A percentile compares a stretch with the other conserved stretches of the same genome.
Conservation (phyloP, 768 basidiomycete species). For the Mycena haematopus region DNA sequence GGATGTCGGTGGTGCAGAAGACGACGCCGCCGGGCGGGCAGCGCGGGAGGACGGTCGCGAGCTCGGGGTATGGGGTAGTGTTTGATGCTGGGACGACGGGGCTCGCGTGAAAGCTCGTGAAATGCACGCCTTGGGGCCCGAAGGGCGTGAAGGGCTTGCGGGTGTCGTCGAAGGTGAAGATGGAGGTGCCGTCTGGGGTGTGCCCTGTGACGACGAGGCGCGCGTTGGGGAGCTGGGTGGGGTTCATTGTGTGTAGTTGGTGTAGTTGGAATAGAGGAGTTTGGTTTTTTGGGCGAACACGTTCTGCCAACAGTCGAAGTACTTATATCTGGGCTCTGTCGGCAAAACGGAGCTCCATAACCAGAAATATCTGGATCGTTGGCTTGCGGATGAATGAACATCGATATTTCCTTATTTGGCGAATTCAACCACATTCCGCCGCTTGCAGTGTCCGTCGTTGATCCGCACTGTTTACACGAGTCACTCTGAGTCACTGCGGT, state of each 20-base stretch:
- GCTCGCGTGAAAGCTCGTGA: slow-evolving; percentile 22
- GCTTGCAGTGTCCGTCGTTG: too few species aligned
- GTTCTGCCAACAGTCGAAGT: too few species aligned
- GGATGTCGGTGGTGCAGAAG: slow-evolving; percentile 18
- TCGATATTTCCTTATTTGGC: too few species aligned
- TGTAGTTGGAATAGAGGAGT: neutral
- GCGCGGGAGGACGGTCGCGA: slow-evolving; percentile 11
- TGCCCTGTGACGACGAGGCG: slow-evolving; percentile 15
- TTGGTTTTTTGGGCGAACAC: too few species aligned
- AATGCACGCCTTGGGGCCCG: neutral
- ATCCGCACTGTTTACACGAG: too few species aligned
- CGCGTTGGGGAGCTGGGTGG: slow-evolving; percentile 11
- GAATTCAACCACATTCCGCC: too few species aligned
- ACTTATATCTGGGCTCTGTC: too few species aligned
- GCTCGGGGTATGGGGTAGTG: slow-evolving; percentile 19
- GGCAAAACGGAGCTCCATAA: too few species aligned
- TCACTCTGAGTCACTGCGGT: too few species aligned
- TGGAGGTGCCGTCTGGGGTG: slow-evolving; percentile 12
- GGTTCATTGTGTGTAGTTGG: neutral
- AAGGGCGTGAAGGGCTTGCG: slow-evolving; percentile 12
- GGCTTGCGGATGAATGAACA: too few species aligned
- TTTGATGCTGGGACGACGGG: slow-evolving; percentile 17
- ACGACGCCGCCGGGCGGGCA: slow-evolving; percentile 18
- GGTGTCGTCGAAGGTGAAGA: slow-evolving; percentile 15
- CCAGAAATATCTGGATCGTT: too few species aligned